Conservation (phyloP, 768 basidiomycete genomes). For the Xerocomellus amylosporus region DNA sequence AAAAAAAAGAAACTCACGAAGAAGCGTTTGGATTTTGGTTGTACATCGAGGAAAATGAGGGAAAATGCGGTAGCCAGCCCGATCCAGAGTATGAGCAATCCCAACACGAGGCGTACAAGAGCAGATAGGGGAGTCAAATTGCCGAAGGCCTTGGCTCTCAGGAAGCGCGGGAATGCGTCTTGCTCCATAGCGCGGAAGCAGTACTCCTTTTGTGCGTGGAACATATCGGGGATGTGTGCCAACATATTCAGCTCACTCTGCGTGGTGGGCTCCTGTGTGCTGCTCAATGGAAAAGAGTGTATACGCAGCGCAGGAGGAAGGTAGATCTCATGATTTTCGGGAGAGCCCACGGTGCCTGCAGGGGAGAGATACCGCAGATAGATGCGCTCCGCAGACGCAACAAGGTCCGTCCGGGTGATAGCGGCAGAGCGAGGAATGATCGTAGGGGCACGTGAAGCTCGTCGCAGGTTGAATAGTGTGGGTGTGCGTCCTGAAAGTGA, state of each 20-base stretch:
- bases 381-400: slow-evolving; percentile 94
- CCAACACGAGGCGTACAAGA: slow-evolving; percentile 79
- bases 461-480: slow-evolving; percentile 69
- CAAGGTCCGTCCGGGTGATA: slow-evolving; percentile 85
- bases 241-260: slow-evolving; percentile 66
- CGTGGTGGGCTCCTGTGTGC: slow-evolving; percentile 66
- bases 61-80: slow-evolving; percentile 89
- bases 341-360: slow-evolving; percentile 68
- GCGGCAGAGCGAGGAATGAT: slow-evolving; percentile 90
- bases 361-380: slow-evolving; percentile 92
- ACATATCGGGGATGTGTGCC: slow-evolving; percentile 94
- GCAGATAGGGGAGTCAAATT: slow-evolving; percentile 92
- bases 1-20: slow-evolving; percentile 69
- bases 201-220: slow-evolving; percentile 96
- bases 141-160: slow-evolving; percentile 96
- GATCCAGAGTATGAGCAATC: slow-evolving; percentile 89
- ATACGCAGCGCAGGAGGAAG: slow-evolving; percentile 91
- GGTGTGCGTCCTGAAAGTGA: slow-evolving; percentile 73
- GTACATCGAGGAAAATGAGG: slow-evolving; percentile 89
- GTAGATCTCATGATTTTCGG: slow-evolving; percentile 96
- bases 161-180: slow-evolving; percentile 90
- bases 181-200: slow-evolving; percentile 96
- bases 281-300: slow-evolving; percentile 83
- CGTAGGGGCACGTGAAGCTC: slow-evolving; percentile 87
- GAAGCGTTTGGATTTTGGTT: slow-evolving; percentile 88